A percentile compares a stretch with the other conserved stretches of the same genome.
Conservation (phyloP, 805 yeast species). For the Sugiyamaella qingdaonensis region DNA sequence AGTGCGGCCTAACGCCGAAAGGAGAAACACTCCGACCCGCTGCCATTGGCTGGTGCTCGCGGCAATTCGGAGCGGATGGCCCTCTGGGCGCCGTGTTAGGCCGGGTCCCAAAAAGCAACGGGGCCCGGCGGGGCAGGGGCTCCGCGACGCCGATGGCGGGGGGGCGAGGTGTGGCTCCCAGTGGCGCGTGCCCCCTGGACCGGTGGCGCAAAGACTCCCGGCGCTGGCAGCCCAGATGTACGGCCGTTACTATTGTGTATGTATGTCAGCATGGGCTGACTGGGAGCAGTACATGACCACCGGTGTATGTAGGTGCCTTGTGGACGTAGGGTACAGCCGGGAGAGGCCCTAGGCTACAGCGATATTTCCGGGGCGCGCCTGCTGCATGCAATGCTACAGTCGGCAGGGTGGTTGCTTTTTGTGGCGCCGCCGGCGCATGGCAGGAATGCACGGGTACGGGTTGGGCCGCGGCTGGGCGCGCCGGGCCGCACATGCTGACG, state of each 20-base stretch:
- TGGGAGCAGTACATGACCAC: neutral
- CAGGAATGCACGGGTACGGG: neutral
- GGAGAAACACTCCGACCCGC: constrained; percentile 1
- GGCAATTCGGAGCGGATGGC: neutral
- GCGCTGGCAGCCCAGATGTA: neutral
- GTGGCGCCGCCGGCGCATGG: too few species aligned
- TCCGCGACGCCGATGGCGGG: too few species aligned
- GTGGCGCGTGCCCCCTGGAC: too few species aligned
- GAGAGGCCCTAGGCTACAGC: neutral
- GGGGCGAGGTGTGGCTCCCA: too few species aligned
- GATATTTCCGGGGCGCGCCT: neutral
- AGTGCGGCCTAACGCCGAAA: neutral
- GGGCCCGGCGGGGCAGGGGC: too few species aligned
- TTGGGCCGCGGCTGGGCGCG: neutral
- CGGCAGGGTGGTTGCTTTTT: neutral
- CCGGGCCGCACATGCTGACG: neutral
- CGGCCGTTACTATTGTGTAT: neutral
- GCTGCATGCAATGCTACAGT: neutral
- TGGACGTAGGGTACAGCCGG: constrained; percentile 2
- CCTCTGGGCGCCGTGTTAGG: constrained; percentile 1
- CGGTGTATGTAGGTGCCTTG: neutral
- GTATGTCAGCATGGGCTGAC: neutral
- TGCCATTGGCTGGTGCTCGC: neutral
- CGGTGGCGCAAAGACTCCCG: neutral
- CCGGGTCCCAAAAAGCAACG: constrained; percentile 2